Base-by-base conservation (phyloP, 2,329 filamentous ascomycete species). In the Sporothrix euskadiensis region DNA sequence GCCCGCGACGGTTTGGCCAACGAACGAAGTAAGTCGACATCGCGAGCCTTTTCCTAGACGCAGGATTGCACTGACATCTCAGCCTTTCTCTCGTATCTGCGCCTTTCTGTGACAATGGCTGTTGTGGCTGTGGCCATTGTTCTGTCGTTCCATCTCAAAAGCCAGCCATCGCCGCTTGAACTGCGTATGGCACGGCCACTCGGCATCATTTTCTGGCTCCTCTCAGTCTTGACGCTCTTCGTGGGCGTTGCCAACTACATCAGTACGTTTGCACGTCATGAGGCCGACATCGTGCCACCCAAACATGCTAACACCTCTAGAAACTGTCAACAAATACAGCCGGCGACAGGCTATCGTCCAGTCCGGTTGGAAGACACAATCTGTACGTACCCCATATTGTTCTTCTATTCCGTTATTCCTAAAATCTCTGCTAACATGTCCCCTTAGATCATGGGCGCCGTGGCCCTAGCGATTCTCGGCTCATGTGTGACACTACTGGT, bases 121-220 rank as follows among this genome's bases (percentile, higher is more conserved):
- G 86, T 99, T 70, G 94, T 98, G 9, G 89, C 93, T 39, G 88
- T 97, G 44, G 95, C 96, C 69, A 97, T 99, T 77, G 90, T 97
- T 10, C 86, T 98, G 69, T 97, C 93, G 16, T 99, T 99, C 81
- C 95, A 99, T 79, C 87, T 99, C 69, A 94, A 94, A 79, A 85
- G 85, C 22, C 83, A 90, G 78, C 93, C 96, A 0, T 88, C 89
- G 0, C 79, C 84, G 0, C 81, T 93, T 16, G 96, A 99, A 83
- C 85, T 89, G 74, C 88, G 88, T 59, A 90, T 98, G 82, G 91
- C 96, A 0, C 86, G 92, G 75, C 96, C 96, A 0, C 88, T 99
- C 1, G 96, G 96, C 0, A 86, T 94, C 63, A 83, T 97, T 32
- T 99, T 99, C 82, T 98, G 94, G 94, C 77, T 89, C 0, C 85